These are phyloP conservation scores for Dovyalis caffra DNA, from an alignment of 345 rosid genomes.

Conservation along the genomic window DNA sequence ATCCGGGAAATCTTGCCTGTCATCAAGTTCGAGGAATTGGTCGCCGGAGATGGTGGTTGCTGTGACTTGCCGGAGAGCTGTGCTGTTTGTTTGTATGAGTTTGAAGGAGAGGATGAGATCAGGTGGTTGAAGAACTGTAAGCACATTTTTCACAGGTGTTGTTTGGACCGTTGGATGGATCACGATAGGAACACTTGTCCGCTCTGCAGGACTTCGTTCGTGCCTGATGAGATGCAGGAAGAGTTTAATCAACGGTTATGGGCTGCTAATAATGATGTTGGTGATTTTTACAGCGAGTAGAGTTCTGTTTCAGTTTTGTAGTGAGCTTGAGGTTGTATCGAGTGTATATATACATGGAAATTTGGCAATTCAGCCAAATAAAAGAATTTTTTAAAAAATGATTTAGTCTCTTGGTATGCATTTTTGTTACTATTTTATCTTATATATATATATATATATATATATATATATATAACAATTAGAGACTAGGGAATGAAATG, in stretches of 20 bases:
- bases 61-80: conserved; percentile 68
- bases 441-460: too few relatives aligned
- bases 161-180: conserved; percentile 97
- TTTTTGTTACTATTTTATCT: background rate
- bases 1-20: conserved; percentile 84
- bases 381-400: background rate
- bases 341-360: conserved; percentile 9
- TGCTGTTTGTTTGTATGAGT: conserved; percentile 78
- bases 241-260: conserved; percentile 80
- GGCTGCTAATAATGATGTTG: conserved; percentile 49
- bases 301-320: conserved; percentile 42
- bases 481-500: too few relatives aligned
- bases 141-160: conserved; percentile 76
- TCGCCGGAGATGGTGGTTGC: conserved; percentile 17
- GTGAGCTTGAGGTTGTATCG: background rate
- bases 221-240: conserved; percentile 79
- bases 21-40: conserved; percentile 52
- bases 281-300: conserved; percentile 58
- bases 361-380: conserved; percentile 7
- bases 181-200: conserved; percentile 87
- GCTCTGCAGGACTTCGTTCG: conserved; percentile 74
- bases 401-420: background rate
- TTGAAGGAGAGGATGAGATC: conserved; percentile 73
- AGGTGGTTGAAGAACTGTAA: conserved; percentile 72
- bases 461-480: too few relatives aligned